phyloP scores from a whole-genome alignment of 768 basidiomycete species.

The Kwoniella mangroviensis region DNA sequence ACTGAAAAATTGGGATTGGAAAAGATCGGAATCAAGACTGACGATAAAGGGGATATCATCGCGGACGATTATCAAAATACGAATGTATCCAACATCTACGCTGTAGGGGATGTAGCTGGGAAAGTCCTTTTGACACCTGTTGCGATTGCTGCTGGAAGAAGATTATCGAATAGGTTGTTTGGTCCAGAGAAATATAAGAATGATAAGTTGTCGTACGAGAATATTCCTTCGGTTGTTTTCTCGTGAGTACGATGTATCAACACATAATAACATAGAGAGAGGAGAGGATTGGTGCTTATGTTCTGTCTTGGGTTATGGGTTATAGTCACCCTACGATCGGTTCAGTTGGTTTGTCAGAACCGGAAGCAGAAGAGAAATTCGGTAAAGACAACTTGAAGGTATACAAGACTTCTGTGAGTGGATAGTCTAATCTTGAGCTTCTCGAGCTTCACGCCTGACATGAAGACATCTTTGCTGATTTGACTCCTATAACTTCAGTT shows the following conservation, averaged over 20 bases:
- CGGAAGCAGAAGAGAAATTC: conserved; percentile 82
- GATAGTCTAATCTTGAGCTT: too few relatives aligned
- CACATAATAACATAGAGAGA: not conserved
- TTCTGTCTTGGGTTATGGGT: not conserved
- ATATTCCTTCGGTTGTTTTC: conserved; percentile 95
- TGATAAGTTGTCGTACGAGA: conserved; percentile 83
- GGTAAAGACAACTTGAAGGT: conserved; percentile 83
- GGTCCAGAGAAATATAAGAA: conserved; percentile 83
- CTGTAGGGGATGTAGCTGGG: conserved; percentile 91
- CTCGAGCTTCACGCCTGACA: too few relatives aligned
- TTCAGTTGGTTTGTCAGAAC: conserved; percentile 92
- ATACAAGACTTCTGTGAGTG: conserved; percentile 68
- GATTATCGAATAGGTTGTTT: conserved; percentile 86
- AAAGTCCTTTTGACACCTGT: conserved; percentile 94
- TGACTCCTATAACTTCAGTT: conserved; percentile 41
- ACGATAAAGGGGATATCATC: conserved; percentile 78
- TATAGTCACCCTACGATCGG: conserved; percentile 90
- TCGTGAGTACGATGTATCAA: conserved; percentile 70
- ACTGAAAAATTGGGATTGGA: conserved; percentile 80
- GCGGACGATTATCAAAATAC: conserved; percentile 93
- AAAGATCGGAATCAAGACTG: conserved; percentile 72
- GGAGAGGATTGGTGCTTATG: not conserved
- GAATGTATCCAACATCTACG: conserved; percentile 69
- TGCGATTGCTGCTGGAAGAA: conserved; percentile 91
- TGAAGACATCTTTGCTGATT: not conserved